Percentiles rank a stretch among this genome's conserved stretches.
These are phyloP conservation scores for Eucalyptus cloeziana DNA, from an alignment of 345 rosid genomes.

Conservation along the genomic window DNA sequence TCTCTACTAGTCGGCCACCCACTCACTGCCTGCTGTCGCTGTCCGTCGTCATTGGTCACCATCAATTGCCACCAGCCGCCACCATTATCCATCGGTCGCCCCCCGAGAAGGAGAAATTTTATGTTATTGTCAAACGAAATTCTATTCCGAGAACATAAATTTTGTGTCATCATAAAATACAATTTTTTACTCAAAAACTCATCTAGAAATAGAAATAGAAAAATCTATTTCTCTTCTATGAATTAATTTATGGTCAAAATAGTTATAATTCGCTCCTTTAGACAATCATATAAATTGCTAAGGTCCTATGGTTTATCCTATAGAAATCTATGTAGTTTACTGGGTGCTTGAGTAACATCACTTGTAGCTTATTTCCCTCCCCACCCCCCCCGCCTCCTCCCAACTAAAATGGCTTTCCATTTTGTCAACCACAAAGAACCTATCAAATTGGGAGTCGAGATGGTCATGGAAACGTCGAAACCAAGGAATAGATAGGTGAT, in stretches of 20 bases:
- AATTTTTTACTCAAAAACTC: too few species aligned
- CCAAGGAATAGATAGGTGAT: neutral
- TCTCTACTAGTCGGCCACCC: too few species aligned
- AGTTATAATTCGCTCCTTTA: too few species aligned
- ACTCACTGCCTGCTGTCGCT: rapidly evolving
- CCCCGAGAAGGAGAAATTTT: too few species aligned
- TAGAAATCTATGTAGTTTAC: neutral
- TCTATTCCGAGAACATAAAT: rapidly evolving
- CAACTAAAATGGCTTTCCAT: neutral
- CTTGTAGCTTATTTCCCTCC: neutral
- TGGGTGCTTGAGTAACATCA: neutral
- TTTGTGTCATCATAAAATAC: too few species aligned
- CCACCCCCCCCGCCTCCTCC: too few species aligned
- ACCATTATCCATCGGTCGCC: rapidly evolving
- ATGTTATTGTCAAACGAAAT: too few species aligned
- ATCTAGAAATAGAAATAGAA: too few species aligned
- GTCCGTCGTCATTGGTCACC: too few species aligned
- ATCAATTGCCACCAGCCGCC: rapidly evolving
- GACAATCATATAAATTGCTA: neutral
- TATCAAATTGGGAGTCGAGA: neutral
- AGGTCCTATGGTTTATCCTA: neutral
- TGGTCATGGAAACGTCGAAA: neutral
- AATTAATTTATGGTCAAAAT: too few species aligned
- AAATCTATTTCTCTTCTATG: too few species aligned
- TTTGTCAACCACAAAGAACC: neutral